These are phyloP conservation scores for Tylopilus felleus DNA, from an alignment of 768 basidiomycete genomes.

Conservation along the genomic window DNA sequence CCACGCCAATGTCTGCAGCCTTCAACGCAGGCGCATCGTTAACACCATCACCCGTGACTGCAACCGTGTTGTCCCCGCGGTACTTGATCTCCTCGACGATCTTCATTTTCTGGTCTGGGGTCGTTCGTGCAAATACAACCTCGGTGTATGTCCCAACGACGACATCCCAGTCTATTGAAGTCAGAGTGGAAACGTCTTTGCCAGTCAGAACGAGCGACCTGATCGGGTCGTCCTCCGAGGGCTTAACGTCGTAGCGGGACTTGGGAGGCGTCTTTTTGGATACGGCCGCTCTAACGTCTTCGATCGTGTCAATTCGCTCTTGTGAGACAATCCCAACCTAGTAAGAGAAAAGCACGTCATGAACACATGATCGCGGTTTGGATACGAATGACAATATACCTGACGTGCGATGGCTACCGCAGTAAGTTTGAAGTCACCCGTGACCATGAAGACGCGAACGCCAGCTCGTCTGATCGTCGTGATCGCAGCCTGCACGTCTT, in stretches of 20 bases:
- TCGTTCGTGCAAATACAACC: constrained; percentile 55
- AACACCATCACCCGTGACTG: constrained; percentile 56
- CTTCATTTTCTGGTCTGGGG: constrained; percentile 54
- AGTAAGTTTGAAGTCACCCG: constrained; percentile 53
- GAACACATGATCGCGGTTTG: background rate
- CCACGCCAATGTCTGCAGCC: constrained; percentile 53
- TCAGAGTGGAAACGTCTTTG: constrained; percentile 38
- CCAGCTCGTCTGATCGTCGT: constrained; percentile 47
- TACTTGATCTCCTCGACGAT: constrained; percentile 54
- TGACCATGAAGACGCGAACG: constrained; percentile 55
- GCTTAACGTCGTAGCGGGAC: constrained; percentile 31
- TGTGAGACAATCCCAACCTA: constrained; percentile 45
- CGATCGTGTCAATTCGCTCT: constrained; percentile 35
- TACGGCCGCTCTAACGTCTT: constrained; percentile 20
- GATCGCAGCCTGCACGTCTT: constrained; percentile 46
- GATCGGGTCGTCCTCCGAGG: constrained; percentile 35
- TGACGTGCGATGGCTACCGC: constrained; percentile 49
- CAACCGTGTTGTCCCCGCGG: constrained; percentile 47
- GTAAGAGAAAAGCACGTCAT: background rate
- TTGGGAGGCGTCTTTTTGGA: constrained; percentile 14
- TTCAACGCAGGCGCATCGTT: constrained; percentile 52
- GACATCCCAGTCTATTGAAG: constrained; percentile 37
- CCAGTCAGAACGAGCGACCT: constrained; percentile 45
- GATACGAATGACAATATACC: constrained; percentile 27
- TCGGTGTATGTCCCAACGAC: constrained; percentile 36